A percentile compares a stretch with the other conserved stretches of the same genome.
These are phyloP conservation scores for Verticillium nubilum DNA, from an alignment of 2,329 filamentous ascomycete genomes.

Conservation along the genomic window DNA sequence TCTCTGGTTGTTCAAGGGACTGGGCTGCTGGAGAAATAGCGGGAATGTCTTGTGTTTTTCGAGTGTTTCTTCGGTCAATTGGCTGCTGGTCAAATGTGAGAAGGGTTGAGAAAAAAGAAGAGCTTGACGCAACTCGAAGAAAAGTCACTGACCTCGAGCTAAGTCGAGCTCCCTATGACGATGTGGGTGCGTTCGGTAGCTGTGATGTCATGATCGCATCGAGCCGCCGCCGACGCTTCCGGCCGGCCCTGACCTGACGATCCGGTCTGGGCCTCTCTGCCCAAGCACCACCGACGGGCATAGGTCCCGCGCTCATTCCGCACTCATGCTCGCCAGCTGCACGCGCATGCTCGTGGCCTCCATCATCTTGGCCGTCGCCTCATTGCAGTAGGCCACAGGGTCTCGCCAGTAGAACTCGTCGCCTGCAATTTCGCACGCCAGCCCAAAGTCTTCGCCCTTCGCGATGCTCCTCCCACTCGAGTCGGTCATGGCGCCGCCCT, in stretches of 20 bases:
- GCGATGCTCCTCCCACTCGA: slow-evolving; percentile 15
- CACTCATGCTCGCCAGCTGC: not conserved
- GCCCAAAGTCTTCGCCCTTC: slow-evolving; percentile 15
- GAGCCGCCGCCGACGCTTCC: not conserved
- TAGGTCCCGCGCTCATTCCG: not conserved
- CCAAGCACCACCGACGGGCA: no score
- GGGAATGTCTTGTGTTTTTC: not conserved
- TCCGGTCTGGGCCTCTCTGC: not conserved
- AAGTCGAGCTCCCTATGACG: not conserved
- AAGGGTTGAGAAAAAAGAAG: not conserved
- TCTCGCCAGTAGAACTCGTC: slow-evolving; percentile 25
- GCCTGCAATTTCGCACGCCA: slow-evolving; percentile 22
- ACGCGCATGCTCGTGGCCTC: slow-evolving; percentile 9
- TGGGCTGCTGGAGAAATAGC: no score
- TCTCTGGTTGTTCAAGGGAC: no score
- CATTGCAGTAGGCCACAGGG: slow-evolving; percentile 17
- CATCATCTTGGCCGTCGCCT: slow-evolving; percentile 16
- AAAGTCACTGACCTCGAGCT: not conserved
- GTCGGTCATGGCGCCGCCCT: slow-evolving; percentile 17
- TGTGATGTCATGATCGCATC: not conserved
- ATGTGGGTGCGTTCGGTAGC: not conserved
- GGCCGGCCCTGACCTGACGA: not conserved
- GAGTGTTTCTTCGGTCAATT: not conserved
- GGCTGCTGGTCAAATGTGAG: not conserved
- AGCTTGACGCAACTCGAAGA: not conserved